A percentile compares a stretch with the other conserved stretches of the same genome.
Conservation (phyloP, 1,139 yeast species). For the Geotrichum macrosporum region DNA sequence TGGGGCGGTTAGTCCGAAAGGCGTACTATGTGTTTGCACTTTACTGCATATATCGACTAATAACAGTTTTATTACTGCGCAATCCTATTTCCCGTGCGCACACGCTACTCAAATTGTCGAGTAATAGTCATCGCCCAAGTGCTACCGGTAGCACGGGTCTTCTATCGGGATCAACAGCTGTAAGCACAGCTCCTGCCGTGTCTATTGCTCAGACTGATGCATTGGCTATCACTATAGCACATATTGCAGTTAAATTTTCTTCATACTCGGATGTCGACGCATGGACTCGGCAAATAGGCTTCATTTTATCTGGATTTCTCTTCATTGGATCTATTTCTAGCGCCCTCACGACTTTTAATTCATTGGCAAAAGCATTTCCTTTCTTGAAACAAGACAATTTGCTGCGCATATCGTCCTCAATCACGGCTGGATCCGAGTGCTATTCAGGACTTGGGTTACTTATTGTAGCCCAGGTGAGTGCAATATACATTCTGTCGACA, state of each 20-base stretch:
- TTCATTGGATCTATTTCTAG: slow-evolving; percentile 56
- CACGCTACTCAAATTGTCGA: slow-evolving; percentile 10
- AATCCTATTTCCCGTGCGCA: slow-evolving; percentile 29
- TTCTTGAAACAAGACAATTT: slow-evolving; percentile 25
- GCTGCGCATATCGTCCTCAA: slow-evolving; percentile 10
- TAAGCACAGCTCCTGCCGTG: slow-evolving; percentile 19
- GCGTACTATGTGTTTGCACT: slow-evolving; percentile 45
- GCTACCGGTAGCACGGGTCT: neutral
- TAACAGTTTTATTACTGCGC: slow-evolving; percentile 41
- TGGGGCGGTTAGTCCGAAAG: slow-evolving; percentile 33
- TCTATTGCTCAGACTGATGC: slow-evolving; percentile 29
- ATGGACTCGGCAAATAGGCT: slow-evolving; percentile 59
- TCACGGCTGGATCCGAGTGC: neutral
- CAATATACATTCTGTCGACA: slow-evolving; percentile 77
- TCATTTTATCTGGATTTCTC: slow-evolving; percentile 59
- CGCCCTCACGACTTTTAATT: slow-evolving; percentile 34
- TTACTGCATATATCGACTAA: slow-evolving; percentile 62
- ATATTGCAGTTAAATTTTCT: slow-evolving; percentile 30
- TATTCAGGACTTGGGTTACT: slow-evolving; percentile 37
- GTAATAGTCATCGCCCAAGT: slow-evolving; percentile 3
- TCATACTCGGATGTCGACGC: slow-evolving; percentile 45
- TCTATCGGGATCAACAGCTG: neutral
- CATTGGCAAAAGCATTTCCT: slow-evolving; percentile 34
- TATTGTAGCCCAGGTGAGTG: slow-evolving; percentile 64
- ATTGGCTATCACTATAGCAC: slow-evolving; percentile 58